Evolutionary conservation across 2,329 filamentous ascomycete species (phyloP).

Genomic region (Lasiodiplodia gonubiensis): DNA sequence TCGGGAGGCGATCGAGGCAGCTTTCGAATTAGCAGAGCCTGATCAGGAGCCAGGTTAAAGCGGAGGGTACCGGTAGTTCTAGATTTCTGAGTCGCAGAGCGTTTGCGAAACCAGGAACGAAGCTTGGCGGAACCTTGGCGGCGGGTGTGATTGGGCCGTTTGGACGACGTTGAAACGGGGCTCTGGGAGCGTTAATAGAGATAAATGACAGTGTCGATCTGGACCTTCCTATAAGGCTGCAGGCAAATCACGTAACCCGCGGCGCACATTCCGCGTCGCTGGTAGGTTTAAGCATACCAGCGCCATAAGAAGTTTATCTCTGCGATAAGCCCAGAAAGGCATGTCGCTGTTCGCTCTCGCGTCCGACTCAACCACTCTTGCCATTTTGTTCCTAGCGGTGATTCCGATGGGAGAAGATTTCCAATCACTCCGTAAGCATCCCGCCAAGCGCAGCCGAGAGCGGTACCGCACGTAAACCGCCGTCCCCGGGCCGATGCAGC

Average conservation of each 20-base stretch:
- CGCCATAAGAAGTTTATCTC: background rate
- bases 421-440: constrained; percentile 1
- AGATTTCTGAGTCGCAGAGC: constrained; percentile 7
- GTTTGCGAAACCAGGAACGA: background rate
- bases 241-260: background rate
- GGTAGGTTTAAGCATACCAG: background rate
- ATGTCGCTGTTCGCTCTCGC: background rate
- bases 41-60: constrained; percentile 18
- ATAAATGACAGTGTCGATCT: constrained; percentile 20
- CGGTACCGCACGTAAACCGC: background rate
- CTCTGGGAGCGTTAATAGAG: constrained; percentile 9
- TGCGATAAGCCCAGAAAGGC: background rate
- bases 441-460: background rate
- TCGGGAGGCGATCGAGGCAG: background rate
- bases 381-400: background rate
- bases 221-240: constrained; percentile 23
- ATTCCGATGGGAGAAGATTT: constrained; percentile 2
- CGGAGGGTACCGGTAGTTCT: constrained; percentile 12
- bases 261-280: constrained; percentile 4
- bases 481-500: constrained; percentile 2
- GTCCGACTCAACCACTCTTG: background rate
- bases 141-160: constrained; percentile 1
- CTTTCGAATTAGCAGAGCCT: background rate
- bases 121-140: background rate
- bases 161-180: constrained; percentile 1